Conservation (phyloP, 805 yeast species). For the Teunomyces gatunensis region DNA sequence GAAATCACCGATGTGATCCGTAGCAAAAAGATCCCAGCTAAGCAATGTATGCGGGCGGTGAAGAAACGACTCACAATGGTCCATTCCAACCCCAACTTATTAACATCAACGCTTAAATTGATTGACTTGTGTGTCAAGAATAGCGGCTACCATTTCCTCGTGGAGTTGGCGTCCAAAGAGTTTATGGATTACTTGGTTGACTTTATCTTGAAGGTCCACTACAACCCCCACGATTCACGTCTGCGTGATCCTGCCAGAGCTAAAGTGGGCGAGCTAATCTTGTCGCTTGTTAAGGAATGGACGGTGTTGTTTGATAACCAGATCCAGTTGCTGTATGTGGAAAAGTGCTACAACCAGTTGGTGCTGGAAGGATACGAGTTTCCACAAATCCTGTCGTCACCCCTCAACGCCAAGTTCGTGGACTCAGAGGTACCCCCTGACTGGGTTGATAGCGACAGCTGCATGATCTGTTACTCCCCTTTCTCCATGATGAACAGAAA, state of each 20-base stretch:
- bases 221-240: slow-evolving; percentile 26
- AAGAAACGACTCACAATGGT: slow-evolving; percentile 67
- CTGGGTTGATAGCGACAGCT: slow-evolving; percentile 93
- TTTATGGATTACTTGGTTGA: slow-evolving; percentile 78
- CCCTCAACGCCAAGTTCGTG: slow-evolving; percentile 45
- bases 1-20: slow-evolving; percentile 88
- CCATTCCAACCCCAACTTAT: slow-evolving; percentile 72
- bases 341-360: slow-evolving; percentile 57
- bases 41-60: slow-evolving; percentile 80
- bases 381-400: slow-evolving; percentile 45
- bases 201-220: slow-evolving; percentile 36
- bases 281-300: slow-evolving; percentile 74
- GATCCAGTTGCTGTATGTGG: slow-evolving; percentile 62
- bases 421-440: slow-evolving; percentile 95
- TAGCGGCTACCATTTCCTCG: slow-evolving; percentile 82
- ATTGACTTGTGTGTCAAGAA: slow-evolving; percentile 88
- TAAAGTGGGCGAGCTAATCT: slow-evolving; percentile 54
- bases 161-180: slow-evolving; percentile 77
- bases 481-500: slow-evolving; percentile 84
- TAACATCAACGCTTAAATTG: slow-evolving; percentile 70
- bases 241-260: slow-evolving; percentile 12
- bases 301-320: slow-evolving; percentile 68
- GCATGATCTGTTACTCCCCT: slow-evolving; percentile 85
- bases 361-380: slow-evolving; percentile 63
- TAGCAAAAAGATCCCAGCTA: slow-evolving; percentile 73